Evolutionary conservation across 306 rosid species (phyloP), one percentile per base, ranked within the genome.

Genomic region (Glycyrrhiza uralensis): DNA sequence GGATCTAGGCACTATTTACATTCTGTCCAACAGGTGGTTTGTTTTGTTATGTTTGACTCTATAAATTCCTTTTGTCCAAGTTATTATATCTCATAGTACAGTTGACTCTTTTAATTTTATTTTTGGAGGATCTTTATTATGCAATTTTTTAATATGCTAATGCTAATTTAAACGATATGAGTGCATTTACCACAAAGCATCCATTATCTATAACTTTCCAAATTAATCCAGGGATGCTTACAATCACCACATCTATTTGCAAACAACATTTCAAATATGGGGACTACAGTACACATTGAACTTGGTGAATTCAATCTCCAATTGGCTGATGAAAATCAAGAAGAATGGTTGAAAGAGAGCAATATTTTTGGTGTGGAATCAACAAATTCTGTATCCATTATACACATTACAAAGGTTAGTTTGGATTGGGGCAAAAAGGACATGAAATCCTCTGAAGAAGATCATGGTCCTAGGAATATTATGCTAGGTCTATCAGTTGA

Each of bases 381-480:
- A 62, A 90, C 90, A 62, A 90, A 78, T 79, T 85, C 86, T 47
- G 88, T 85, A 55, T 89, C 87, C 78, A 59, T 95, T 74, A 72
- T 89, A 51, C 87, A 82, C 84, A 82, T 95, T 76, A 83, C 85
- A 23, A 95, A 89, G 87, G 81, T 91, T 76, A 88, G 82, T 80
- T 72, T 91, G 87, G 96, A 91, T 64, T 95, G 90, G 96, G 96
- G 96, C 4, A 86, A 89, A 82, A 88, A 82, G 86, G 96, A 89
- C 71, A 71, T 80, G 70, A 91, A 91, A 73, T 85, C 82, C 66
- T 81, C 89, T 49, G 88, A 83, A 80, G 79, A 74, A 56, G 90
- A 76, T n/a, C n/a, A n/a, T 74, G 81, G 73, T 76, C 63, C 86
- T 26, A 82, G 52, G 76, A n/a, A n/a, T n/a, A n/a, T 41, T 78